Base-by-base conservation (phyloP, 257 asterid genomes). In the Fraxinus cuspidata region DNA sequence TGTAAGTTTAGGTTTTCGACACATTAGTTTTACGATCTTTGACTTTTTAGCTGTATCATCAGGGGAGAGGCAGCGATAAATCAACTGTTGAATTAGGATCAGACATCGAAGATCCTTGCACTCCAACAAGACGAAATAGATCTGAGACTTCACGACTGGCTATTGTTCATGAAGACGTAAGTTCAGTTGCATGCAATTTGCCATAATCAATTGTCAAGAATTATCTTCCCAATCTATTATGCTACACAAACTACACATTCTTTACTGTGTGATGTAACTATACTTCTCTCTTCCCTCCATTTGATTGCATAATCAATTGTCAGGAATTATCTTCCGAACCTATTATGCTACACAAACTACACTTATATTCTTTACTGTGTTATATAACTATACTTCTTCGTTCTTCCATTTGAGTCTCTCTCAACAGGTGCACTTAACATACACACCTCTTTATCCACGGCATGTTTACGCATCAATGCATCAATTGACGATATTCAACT, bases 81-180 rank as follows among this genome's bases (percentile, higher is more conserved):
- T 86, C 85, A 70, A 84, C 74, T 69, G 69, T 79, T 76, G 93
- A 84, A 78, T 90, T 96, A 77, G 92, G 86, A 79, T 87, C 85
- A 5, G 93, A 85, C 78, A 81, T 75, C 32, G 94, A 85, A 69
- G 90, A 84, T 79, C 87, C 86, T 82, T 84, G 83, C 79, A 80
- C 90, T 70, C 93, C 88, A 53, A 74, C 83, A n/a, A 81, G 86
- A 74, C 85, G 74, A 81, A 85, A 76, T 86, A 78, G 85, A 81
- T 79, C 87, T 64, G 74, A 27, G 72, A 70, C 69, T 82, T 65
- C 87, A 21, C 83, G 56, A 76, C 82, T 83, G 78, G 78, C 84
- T 73, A 90, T 89, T 1, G 88, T 89, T 80, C 85, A 82, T 81
- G 97, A 94, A 89, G 97, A 88, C 81, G 98, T 94, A 85, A 84